Conservation (phyloP, 345 rosid genomes). For the Ailanthus altissimus region DNA sequence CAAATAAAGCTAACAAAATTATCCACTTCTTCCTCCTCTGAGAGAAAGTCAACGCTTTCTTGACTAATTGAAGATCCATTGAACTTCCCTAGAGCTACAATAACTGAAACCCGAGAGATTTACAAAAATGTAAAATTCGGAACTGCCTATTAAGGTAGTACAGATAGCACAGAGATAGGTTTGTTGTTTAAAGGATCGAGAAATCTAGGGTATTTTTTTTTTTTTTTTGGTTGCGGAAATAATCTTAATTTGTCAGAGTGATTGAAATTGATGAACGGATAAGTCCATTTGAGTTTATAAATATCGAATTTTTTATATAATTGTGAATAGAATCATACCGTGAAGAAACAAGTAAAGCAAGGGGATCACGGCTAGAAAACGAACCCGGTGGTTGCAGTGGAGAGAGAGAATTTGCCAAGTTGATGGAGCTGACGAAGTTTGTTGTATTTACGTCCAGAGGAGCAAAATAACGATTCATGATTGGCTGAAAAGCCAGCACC, state of each 20-base stretch:
- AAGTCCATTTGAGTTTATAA: not conserved
- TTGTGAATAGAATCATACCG: not conserved
- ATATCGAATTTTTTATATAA: not conserved
- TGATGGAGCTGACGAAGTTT: not conserved
- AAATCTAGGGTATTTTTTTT: not conserved
- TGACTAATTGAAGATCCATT: conserved; percentile 60
- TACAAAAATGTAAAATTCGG: not conserved
- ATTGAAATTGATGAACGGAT: not conserved
- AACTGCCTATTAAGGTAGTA: not conserved
- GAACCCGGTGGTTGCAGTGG: conserved; percentile 5
- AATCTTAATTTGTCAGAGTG: not conserved
- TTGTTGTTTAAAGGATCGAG: not conserved
- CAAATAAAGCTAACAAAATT: conserved; percentile 50
- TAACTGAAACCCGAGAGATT: conserved; percentile 6
- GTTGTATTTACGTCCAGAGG: not conserved
- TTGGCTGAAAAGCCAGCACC: not conserved
- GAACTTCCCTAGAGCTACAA: conserved; percentile 27
- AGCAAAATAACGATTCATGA: not conserved
- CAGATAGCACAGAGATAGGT: not conserved
- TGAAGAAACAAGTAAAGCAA: not conserved
- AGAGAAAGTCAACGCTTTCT: conserved; percentile 43
- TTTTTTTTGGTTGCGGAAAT: not conserved
- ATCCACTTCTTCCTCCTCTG: conserved; percentile 66
- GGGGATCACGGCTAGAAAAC: not conserved
- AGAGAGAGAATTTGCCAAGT: conserved; percentile 7